These are phyloP conservation scores for Hyaloscypha finlandica DNA, from an alignment of 495 filamentous ascomycete genomes.

Conservation along the genomic window DNA sequence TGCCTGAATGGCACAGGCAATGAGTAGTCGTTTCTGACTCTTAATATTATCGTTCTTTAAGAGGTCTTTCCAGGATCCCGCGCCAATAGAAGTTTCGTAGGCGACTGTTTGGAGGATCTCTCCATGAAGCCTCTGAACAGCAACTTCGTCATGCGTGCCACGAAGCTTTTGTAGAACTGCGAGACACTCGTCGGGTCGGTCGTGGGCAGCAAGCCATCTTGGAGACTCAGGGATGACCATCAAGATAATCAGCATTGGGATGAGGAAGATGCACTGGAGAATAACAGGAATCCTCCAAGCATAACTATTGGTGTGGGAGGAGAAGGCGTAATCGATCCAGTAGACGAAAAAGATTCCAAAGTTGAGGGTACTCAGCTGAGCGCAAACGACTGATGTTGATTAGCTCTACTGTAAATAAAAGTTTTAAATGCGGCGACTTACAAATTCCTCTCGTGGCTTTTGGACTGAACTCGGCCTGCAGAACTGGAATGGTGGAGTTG, in stretches of 20 bases:
- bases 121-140: no score
- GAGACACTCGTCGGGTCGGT: neutral
- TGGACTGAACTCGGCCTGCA: constrained; percentile 51
- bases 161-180: neutral
- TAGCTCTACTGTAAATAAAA: no score
- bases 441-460: constrained; percentile 33
- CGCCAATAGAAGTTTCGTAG: no score
- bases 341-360: no score
- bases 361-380: no score
- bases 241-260: neutral
- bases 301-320: neutral
- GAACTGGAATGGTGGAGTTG: constrained; percentile 50
- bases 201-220: neutral
- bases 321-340: neutral
- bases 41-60: neutral
- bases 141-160: no score
- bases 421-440: constrained; percentile 7
- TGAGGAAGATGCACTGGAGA: neutral
- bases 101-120: no score
- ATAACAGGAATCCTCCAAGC: neutral
- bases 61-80: no score
- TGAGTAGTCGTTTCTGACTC: constrained; percentile 3
- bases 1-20: constrained; percentile 24
- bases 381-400: no score
- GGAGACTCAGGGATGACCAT: neutral